Conservation (phyloP, 208 protist genomes). For the Leishmania amazonensis region DNA sequence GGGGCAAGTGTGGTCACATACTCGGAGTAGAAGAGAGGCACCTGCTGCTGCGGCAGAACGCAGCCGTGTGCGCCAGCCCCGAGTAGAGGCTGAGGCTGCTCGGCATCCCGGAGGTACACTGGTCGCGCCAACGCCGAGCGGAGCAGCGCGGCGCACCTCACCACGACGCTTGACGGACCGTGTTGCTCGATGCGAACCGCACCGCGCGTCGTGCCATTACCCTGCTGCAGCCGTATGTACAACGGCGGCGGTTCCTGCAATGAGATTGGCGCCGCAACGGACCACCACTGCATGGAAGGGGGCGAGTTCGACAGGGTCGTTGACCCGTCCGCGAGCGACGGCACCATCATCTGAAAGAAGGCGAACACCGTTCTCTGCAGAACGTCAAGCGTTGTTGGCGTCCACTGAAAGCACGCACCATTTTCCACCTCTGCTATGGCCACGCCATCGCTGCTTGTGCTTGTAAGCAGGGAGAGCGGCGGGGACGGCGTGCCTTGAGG, state of each 20-base stretch:
- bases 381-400: conserved; percentile 10
- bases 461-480: neutral
- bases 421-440: conserved; percentile 23
- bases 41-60: conserved; percentile 14
- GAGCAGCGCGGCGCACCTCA: conserved; percentile 31
- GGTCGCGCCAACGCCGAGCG: conserved; percentile 11
- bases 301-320: neutral
- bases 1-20: conserved; percentile 15
- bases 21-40: conserved; percentile 35
- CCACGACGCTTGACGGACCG: conserved; percentile 15
- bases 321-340: neutral
- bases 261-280: conserved; percentile 9
- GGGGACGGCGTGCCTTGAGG: neutral
- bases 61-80: conserved; percentile 21
- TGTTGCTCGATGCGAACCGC: conserved; percentile 16
- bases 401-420: conserved; percentile 33
- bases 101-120: conserved; percentile 27
- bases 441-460: neutral
- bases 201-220: conserved; percentile 4
- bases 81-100: conserved; percentile 5
- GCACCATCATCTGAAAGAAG: conserved; percentile 19
- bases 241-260: conserved; percentile 22
- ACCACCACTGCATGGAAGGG: conserved; percentile 19
- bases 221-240: conserved; percentile 23
- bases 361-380: conserved; percentile 2